Evolutionary conservation across 2,329 filamentous ascomycete genomes (phyloP), one percentile per base, ranked within the genome.

Genomic region (Aureobasidium zeae): DNA sequence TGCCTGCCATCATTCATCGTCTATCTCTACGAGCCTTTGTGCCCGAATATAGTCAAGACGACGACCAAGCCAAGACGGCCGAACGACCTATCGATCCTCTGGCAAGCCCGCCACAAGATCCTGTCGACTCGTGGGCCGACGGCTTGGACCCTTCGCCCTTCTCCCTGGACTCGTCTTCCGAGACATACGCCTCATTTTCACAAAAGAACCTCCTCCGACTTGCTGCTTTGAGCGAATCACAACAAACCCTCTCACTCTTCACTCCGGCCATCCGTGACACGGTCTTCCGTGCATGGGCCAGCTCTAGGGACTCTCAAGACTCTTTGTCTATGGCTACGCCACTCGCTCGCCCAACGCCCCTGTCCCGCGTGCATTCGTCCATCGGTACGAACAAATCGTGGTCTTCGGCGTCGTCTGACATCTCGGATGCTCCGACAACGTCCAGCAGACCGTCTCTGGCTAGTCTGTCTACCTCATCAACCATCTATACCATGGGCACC

Each of bases 1-100:
- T 98, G 17, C 91, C 91, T 1, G 88, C 89, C 36, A 96, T 96
- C 48, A 94, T 98, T 49, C 91, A 98, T 63, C 78, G 87, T 39
- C 68, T 98, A 15, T 96, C 89, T 0, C 69, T 96, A 46, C 79
- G 85, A 51, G 65, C 95, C 37, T 94, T 87, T 81, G 91, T 86
- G 43, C 86, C 88, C 0, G 89, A 96, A 53, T 86, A 91, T 59
- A 73, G 79, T 38, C 73, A 77, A 16, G 75, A 77, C 37, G 53
- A 67, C 50, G 59, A 67, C 9, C 60, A 68, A 45, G 58, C 64
- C 1, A 75, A 73, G 46, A 68, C 77, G 13, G 65, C 71, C 13
- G 39, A 43, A 28, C 29, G 30, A 12, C 52, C 56, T 2, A 47
- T 61, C 4, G 59, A 63, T 46, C 57, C 59, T 7, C 53, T 61